A percentile compares a stretch with the other conserved stretches of the same genome.
These are phyloP conservation scores for Eurotiales sp. DNA, from an alignment of 2,329 filamentous ascomycete genomes.

Conservation along the genomic window DNA sequence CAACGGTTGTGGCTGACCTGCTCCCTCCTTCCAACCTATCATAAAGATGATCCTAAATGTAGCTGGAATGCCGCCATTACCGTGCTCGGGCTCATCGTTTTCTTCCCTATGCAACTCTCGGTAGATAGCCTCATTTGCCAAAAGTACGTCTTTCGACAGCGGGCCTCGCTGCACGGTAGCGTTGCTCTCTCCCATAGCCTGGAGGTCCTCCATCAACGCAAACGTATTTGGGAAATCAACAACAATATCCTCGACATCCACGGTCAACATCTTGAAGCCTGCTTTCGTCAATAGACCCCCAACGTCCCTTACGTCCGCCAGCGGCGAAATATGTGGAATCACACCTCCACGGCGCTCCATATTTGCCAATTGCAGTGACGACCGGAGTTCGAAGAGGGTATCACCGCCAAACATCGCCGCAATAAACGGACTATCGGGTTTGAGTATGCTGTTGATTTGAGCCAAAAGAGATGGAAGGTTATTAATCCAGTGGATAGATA, in stretches of 20 bases:
- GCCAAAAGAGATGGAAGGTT: constrained; percentile 81
- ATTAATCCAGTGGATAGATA: constrained; percentile 96
- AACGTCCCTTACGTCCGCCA: constrained; percentile 88
- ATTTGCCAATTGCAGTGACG: constrained; percentile 87
- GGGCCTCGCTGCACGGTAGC: constrained; percentile 77
- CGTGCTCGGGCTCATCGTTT: not conserved
- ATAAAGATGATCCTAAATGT: constrained; percentile 96
- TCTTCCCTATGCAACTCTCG: constrained; percentile 78
- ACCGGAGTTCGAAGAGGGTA: constrained; percentile 87
- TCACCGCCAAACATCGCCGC: constrained; percentile 97
- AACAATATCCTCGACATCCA: constrained; percentile 95
- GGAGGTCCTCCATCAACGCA: constrained; percentile 86
- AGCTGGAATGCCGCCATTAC: constrained; percentile 67
- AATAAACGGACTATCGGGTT: constrained; percentile 87
- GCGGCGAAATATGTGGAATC: constrained; percentile 80
- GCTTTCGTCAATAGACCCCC: constrained; percentile 81
- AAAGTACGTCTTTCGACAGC: constrained; percentile 75
- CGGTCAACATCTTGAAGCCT: constrained; percentile 92
- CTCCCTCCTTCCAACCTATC: constrained; percentile 94
- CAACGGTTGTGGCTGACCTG: constrained; percentile 73
- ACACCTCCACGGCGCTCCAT: constrained; percentile 88
- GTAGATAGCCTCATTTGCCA: constrained; percentile 88
- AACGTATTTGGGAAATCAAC: constrained; percentile 91
- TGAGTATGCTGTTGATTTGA: constrained; percentile 81
- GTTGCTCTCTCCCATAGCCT: constrained; percentile 94